A percentile compares a stretch with the other conserved stretches of the same genome.
phyloP scores from a whole-genome alignment of 2,329 filamentous ascomycete species.

The Paracamarosporium sp. region DNA sequence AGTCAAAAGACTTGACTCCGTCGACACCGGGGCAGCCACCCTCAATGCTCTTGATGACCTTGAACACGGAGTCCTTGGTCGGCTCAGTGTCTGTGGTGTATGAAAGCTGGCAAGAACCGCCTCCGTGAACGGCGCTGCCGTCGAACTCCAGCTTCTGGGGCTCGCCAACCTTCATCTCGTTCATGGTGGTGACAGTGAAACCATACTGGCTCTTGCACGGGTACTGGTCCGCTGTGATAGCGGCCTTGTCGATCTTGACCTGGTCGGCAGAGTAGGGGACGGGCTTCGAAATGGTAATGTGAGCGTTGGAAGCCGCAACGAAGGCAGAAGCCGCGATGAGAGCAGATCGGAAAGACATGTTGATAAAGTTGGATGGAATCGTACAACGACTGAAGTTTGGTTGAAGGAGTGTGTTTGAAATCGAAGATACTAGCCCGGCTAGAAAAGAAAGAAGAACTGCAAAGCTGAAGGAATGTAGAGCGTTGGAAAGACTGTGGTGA shows the following conservation, averaged over 20 bases:
- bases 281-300: constrained; percentile 76
- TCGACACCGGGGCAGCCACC: constrained; percentile 79
- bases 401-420: constrained; percentile 24
- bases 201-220: constrained; percentile 66
- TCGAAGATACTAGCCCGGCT: constrained; percentile 39
- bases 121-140: constrained; percentile 82
- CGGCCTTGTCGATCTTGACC: constrained; percentile 64
- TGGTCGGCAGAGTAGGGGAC: constrained; percentile 62
- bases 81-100: constrained; percentile 70
- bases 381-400: constrained; percentile 20
- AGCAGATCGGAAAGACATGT: constrained; percentile 58
- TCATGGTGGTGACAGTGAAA: constrained; percentile 39
- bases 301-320: constrained; percentile 68
- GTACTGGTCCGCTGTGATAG: constrained; percentile 70
- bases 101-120: constrained; percentile 87
- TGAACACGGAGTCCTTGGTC: constrained; percentile 68
- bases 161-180: constrained; percentile 67
- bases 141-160: constrained; percentile 67
- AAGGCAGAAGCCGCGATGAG: constrained; percentile 58
- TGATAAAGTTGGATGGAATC: constrained; percentile 32
- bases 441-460: constrained; percentile 26
- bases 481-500: constrained; percentile 24
- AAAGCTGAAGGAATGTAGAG: constrained; percentile 23
- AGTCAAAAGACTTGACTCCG: constrained; percentile 67
- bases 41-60: constrained; percentile 87